A percentile compares a stretch with the other conserved stretches of the same genome.
These are phyloP conservation scores for Didymosphaeria variabile DNA, from an alignment of 2,329 filamentous ascomycete species.

Conservation along the genomic window DNA sequence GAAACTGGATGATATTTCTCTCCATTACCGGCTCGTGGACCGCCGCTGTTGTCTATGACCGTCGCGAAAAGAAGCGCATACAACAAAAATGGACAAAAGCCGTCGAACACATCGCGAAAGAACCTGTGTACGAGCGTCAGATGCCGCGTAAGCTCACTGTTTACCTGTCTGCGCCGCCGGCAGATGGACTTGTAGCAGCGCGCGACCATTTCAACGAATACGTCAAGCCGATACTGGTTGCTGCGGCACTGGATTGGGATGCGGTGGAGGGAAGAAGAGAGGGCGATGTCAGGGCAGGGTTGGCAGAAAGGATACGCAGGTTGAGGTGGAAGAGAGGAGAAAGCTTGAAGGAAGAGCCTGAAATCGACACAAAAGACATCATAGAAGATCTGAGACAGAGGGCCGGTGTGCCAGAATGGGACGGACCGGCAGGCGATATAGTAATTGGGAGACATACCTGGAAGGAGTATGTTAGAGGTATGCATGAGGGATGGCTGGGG, in stretches of 20 bases:
- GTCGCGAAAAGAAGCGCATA: conserved; percentile 83
- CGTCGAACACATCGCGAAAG: conserved; percentile 83
- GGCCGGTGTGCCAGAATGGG: conserved; percentile 74
- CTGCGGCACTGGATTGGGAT: conserved; percentile 93
- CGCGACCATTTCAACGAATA: conserved; percentile 97
- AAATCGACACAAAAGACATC: conserved; percentile 64
- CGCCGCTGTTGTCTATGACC: conserved; percentile 87
- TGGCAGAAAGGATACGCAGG: conserved; percentile 84
- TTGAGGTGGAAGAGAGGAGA: conserved; percentile 68
- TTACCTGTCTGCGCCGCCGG: conserved; percentile 85
- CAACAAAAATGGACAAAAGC: conserved; percentile 87
- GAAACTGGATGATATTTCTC: conserved; percentile 98
- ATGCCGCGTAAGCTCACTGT: conserved; percentile 87
- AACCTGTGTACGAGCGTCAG: conserved; percentile 75
- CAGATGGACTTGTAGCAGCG: conserved; percentile 82
- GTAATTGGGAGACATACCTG: conserved; percentile 91
- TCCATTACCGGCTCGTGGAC: conserved; percentile 79
- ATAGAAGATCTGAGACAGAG: conserved; percentile 71
- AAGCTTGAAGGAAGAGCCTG: conserved; percentile 52
- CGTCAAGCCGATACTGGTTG: conserved; percentile 89
- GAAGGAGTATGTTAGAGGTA: conserved; percentile 94
- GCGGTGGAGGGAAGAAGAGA: conserved; percentile 91
- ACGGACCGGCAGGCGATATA: conserved; percentile 81
- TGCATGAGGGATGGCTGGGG: conserved; percentile 97
- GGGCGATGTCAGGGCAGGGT: conserved; percentile 87